Evolutionary conservation across 2,329 filamentous ascomycete species (phyloP).

Genomic region (Aspergillus japonicus): DNA sequence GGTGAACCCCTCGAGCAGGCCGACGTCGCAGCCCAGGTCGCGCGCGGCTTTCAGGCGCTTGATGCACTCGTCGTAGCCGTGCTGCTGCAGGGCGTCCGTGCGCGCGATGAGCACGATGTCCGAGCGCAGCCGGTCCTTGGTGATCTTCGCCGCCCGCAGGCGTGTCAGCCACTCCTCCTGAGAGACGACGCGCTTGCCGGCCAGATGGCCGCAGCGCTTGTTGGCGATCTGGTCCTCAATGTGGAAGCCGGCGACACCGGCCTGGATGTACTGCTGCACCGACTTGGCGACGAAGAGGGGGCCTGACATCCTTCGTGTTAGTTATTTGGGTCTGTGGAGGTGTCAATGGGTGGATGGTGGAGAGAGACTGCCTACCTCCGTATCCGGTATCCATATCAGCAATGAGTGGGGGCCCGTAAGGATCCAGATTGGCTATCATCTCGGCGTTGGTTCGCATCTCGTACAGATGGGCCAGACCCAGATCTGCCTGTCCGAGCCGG

Average conservation of each 20-base stretch:
- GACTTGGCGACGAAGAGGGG: conserved; percentile 48
- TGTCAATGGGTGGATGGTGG: too few relatives aligned
- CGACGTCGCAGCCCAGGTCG: conserved; percentile 41
- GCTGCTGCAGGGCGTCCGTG: conserved; percentile 39
- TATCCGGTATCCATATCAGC: conserved; percentile 58
- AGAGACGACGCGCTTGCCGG: conserved; percentile 40
- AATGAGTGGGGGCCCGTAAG: conserved; percentile 55
- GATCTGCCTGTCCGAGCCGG: conserved; percentile 61
- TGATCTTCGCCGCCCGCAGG: conserved; percentile 37
- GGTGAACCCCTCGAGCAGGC: conserved; percentile 43
- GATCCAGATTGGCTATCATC: conserved; percentile 63
- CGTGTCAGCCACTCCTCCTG: conserved; percentile 36
- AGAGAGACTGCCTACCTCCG: conserved; percentile 36
- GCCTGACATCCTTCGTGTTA: conserved; percentile 25
- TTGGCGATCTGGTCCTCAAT: conserved; percentile 57
- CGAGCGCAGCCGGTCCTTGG: conserved; percentile 34
- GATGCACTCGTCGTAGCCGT: conserved; percentile 44
- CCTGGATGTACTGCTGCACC: conserved; percentile 50
- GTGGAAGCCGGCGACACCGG: conserved; percentile 57
- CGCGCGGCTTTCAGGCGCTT: conserved; percentile 38
- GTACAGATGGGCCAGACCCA: conserved; percentile 60
- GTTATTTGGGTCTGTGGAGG: too few relatives aligned
- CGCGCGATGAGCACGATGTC: conserved; percentile 47
- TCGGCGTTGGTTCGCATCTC: conserved; percentile 65
- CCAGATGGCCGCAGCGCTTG: conserved; percentile 43